Evolutionary conservation across 2,329 filamentous ascomycete species (phyloP).

Genomic region (Talaromyces sp.): DNA sequence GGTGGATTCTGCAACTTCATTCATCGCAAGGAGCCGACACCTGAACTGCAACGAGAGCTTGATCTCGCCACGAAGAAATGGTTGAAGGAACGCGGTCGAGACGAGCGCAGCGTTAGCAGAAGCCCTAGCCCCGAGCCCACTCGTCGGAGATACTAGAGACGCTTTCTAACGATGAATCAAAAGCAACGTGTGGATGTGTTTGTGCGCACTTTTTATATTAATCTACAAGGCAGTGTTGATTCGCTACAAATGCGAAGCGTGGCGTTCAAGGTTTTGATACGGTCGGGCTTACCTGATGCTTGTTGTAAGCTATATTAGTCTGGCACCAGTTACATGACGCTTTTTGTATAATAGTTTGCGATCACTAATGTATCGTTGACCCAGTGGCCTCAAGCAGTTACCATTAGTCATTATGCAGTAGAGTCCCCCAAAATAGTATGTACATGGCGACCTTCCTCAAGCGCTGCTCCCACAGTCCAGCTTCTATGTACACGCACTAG

Average conservation of each 20-base stretch:
- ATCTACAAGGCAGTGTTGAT: not conserved
- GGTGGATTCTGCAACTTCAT: conserved; percentile 99
- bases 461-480: not conserved
- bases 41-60: conserved; percentile 85
- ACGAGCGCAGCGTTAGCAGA: conserved; percentile 74
- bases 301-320: conserved; percentile 2
- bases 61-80: conserved; percentile 93
- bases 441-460: conserved; percentile 11
- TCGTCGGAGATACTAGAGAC: conserved; percentile 62
- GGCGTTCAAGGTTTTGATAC: conserved; percentile 14
- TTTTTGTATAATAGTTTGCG: conserved; percentile 14
- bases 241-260: conserved; percentile 11
- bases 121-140: conserved; percentile 85
- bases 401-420: conserved; percentile 12
- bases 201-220: not conserved
- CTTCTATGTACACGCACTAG: conserved; percentile 12
- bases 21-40: conserved; percentile 87
- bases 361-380: conserved; percentile 8
- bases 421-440: conserved; percentile 11
- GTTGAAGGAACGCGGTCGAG: conserved; percentile 78
- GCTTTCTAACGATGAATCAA: not conserved
- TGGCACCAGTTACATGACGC: conserved; percentile 1
- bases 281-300: conserved; percentile 7
- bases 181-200: not conserved
- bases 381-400: conserved; percentile 1